Evolutionary conservation across 2,329 filamentous ascomycete species (phyloP).

Genomic region (Emergomyces pasteurianus): DNA sequence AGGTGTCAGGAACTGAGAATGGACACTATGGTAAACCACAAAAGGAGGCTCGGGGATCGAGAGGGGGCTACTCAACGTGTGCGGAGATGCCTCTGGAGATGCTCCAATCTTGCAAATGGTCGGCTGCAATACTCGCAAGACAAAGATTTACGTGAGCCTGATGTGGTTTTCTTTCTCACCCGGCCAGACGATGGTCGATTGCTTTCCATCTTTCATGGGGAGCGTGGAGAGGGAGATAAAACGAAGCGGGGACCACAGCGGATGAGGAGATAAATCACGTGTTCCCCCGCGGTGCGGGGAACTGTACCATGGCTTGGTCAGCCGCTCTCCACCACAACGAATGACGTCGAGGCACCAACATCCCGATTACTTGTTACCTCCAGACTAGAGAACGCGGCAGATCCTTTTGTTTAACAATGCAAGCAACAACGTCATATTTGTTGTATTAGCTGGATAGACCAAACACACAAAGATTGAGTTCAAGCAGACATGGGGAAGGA

Average conservation of each 20-base stretch:
- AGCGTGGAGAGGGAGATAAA: background rate
- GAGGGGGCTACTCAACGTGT: constrained; percentile 34
- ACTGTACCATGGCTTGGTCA: background rate
- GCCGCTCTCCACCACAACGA: background rate
- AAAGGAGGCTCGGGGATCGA: background rate
- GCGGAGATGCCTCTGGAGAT: constrained; percentile 41
- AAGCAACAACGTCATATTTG: background rate
- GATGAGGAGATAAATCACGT: background rate
- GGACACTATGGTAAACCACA: constrained; percentile 2
- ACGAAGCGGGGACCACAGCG: constrained; percentile 1
- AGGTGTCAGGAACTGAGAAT: constrained; percentile 14
- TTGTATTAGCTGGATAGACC: background rate
- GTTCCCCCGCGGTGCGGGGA: background rate
- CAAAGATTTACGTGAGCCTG: constrained; percentile 34
- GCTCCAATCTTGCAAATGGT: constrained; percentile 37
- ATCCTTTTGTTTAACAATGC: no score
- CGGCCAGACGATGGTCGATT: constrained; percentile 24
- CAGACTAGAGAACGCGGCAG: background rate
- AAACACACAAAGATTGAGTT: background rate
- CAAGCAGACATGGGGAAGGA: background rate
- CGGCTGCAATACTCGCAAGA: constrained; percentile 38
- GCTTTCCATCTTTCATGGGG: constrained; percentile 25
- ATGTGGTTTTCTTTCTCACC: constrained; percentile 29
- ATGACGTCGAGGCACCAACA: background rate
- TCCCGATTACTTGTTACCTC: background rate